A percentile compares a stretch with the other conserved stretches of the same genome.
Conservation (phyloP, 371 early-diverging fungal genomes). For the Batrachochytrium dendrobatidis region DNA sequence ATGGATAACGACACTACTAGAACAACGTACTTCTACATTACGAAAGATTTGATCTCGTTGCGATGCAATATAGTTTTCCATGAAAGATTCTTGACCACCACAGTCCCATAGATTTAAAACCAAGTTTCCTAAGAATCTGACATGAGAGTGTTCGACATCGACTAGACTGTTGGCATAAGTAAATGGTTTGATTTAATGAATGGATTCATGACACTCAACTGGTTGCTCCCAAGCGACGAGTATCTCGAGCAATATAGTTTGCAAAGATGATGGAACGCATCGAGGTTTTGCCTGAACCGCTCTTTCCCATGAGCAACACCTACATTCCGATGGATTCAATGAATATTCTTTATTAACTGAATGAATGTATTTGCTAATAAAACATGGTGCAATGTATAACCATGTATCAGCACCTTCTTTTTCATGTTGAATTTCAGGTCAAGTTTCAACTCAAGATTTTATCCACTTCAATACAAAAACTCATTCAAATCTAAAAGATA, state of each 20-base stretch:
- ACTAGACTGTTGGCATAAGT: slow-evolving; percentile 44
- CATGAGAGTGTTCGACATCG: slow-evolving; percentile 94
- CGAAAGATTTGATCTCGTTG: slow-evolving; percentile 91
- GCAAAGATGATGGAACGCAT: slow-evolving; percentile 97
- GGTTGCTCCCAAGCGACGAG: slow-evolving; percentile 89
- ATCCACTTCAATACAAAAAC: too few species aligned
- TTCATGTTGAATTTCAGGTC: too few species aligned
- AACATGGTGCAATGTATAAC: too few species aligned
- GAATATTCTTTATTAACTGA: too few species aligned
- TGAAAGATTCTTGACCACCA: slow-evolving; percentile 79
- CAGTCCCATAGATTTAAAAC: slow-evolving; percentile 91
- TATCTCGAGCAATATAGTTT: slow-evolving; percentile 91
- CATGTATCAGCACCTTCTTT: too few species aligned
- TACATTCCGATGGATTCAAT: too few species aligned
- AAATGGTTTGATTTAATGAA: background rate
- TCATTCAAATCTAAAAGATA: too few species aligned
- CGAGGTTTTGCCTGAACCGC: slow-evolving; percentile 96
- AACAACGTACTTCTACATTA: slow-evolving; percentile 68
- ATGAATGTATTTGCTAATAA: too few species aligned
- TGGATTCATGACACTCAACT: slow-evolving; percentile 36
- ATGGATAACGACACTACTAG: too few species aligned
- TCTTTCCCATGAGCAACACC: slow-evolving; percentile 94
- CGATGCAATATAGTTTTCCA: slow-evolving; percentile 91
- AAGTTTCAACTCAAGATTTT: too few species aligned
- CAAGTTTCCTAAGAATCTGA: slow-evolving; percentile 88